These are phyloP conservation scores for Endogone sp. DNA, from an alignment of 192 early-diverging fungal genomes.

Conservation along the genomic window DNA sequence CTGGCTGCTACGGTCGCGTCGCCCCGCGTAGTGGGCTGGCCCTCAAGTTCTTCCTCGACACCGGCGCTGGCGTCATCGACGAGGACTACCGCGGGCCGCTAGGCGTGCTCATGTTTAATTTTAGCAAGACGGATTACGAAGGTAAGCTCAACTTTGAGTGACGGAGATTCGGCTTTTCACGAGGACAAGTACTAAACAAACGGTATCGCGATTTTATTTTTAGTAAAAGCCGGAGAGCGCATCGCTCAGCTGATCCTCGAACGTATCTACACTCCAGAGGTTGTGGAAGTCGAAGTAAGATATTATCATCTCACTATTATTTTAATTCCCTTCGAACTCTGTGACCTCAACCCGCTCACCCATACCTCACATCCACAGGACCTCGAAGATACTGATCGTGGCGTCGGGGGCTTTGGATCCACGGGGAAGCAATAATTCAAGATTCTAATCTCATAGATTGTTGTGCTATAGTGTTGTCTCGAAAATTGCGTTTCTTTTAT, in stretches of 20 bases:
- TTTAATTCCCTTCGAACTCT: not conserved
- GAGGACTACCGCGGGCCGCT: slow-evolving; percentile 86
- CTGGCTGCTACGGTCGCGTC: slow-evolving; percentile 90
- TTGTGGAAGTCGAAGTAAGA: slow-evolving; percentile 72
- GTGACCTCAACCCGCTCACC: not conserved
- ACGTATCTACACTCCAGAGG: slow-evolving; percentile 71
- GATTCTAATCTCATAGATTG: too few species aligned
- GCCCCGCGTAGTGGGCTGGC: slow-evolving; percentile 93
- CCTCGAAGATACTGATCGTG: slow-evolving; percentile 53
- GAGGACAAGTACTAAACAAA: not conserved
- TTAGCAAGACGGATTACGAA: slow-evolving; percentile 58
- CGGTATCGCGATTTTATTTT: slow-evolving; percentile 7
- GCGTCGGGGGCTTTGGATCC: slow-evolving; percentile 66
- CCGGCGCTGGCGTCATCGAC: slow-evolving; percentile 90
- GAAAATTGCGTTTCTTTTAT: too few species aligned
- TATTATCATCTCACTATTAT: not conserved
- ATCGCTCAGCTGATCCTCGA: slow-evolving; percentile 96
- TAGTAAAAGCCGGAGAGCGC: slow-evolving; percentile 84
- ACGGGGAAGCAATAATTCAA: slow-evolving; percentile 48
- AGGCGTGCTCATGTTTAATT: slow-evolving; percentile 88
- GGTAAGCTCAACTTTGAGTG: slow-evolving; percentile 9
- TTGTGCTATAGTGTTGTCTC: too few species aligned
- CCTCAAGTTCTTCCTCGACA: slow-evolving; percentile 84
- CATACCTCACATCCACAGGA: slow-evolving; percentile 16
- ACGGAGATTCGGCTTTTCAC: not conserved